Percentiles rank a stretch among this genome's conserved stretches.
phyloP scores from a whole-genome alignment of 2,329 filamentous ascomycete genomes.

The Madurella mycetomatis region DNA sequence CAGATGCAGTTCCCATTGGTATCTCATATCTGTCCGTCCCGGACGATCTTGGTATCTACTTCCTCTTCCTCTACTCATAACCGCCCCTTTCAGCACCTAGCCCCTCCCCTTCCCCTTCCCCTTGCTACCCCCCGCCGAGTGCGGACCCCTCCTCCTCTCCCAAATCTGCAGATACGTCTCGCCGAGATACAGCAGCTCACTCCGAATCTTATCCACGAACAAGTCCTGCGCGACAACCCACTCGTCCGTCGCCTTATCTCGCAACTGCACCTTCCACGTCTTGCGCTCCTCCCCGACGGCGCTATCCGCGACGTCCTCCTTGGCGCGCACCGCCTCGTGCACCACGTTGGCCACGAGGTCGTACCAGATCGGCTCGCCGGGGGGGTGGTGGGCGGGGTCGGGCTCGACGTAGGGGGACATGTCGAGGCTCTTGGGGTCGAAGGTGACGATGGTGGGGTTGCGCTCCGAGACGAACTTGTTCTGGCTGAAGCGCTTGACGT shows the following conservation, averaged over 20 bases:
- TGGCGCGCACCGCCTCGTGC: constrained; percentile 72
- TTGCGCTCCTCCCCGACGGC: constrained; percentile 68
- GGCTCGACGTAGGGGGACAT: constrained; percentile 90
- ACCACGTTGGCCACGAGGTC: constrained; percentile 94
- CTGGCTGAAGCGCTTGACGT: constrained; percentile 93
- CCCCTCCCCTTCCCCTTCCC: constrained; percentile 32
- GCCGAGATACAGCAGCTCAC: constrained; percentile 83
- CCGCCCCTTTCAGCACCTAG: not conserved
- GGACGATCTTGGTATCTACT: constrained; percentile 5
- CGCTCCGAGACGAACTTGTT: constrained; percentile 97
- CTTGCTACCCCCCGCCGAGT: constrained; percentile 30
- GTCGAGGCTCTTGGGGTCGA: constrained; percentile 77
- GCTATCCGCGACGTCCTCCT: constrained; percentile 83
- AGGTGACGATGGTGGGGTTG: constrained; percentile 97
- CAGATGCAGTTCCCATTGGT: too few species aligned
- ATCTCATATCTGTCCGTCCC: too few species aligned
- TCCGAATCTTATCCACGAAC: constrained; percentile 84
- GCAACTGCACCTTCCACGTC: constrained; percentile 89
- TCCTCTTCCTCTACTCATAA: not conserved
- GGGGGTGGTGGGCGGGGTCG: constrained; percentile 64
- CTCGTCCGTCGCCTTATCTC: constrained; percentile 73
- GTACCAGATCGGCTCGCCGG: constrained; percentile 83
- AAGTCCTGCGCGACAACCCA: constrained; percentile 95
- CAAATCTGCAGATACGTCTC: constrained; percentile 96
- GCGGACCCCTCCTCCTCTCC: constrained; percentile 68